These are phyloP conservation scores for Diaporthe destruens DNA, from an alignment of 2,329 filamentous ascomycete species.

Conservation along the genomic window DNA sequence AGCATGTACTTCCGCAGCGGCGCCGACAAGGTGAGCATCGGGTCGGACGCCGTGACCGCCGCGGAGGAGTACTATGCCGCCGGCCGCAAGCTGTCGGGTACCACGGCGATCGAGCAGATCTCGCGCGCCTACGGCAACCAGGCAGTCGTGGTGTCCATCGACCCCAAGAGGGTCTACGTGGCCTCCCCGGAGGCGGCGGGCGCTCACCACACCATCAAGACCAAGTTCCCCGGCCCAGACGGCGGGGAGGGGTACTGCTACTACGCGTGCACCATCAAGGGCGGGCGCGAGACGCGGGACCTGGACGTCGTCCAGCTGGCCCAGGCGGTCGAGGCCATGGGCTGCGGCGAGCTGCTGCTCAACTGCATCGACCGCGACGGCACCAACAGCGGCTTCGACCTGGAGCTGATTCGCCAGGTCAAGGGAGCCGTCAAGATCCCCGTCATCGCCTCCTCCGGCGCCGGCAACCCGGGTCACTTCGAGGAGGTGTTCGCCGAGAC, in stretches of 20 bases:
- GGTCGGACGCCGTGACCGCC: conserved; percentile 91
- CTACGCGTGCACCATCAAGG: conserved; percentile 98
- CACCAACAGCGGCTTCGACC: conserved; percentile 92
- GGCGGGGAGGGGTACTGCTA: conserved; percentile 90
- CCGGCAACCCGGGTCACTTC: conserved; percentile 89
- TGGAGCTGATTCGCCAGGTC: conserved; percentile 90
- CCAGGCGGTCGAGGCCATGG: conserved; percentile 94
- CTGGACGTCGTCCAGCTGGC: conserved; percentile 91
- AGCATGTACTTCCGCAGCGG: conserved; percentile 98
- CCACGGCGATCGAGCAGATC: conserved; percentile 95
- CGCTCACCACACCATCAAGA: conserved; percentile 79
- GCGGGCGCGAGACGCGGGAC: conserved; percentile 92
- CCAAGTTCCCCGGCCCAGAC: conserved; percentile 75
- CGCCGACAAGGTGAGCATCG: conserved; percentile 97
- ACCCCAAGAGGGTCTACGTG: conserved; percentile 93
- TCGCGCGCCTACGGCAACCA: conserved; percentile 94
- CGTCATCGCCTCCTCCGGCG: conserved; percentile 94
- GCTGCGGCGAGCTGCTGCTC: conserved; percentile 90
- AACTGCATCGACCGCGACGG: conserved; percentile 99
- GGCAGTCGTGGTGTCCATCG: conserved; percentile 94
- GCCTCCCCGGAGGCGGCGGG: conserved; percentile 65
- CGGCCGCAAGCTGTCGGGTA: conserved; percentile 78
- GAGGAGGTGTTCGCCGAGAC: conserved; percentile 90
- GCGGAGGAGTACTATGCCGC: conserved; percentile 89
- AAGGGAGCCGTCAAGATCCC: conserved; percentile 91